Evolutionary conservation across 306 rosid genomes (phyloP).

Genomic region (Lathyrus oleraceus): DNA sequence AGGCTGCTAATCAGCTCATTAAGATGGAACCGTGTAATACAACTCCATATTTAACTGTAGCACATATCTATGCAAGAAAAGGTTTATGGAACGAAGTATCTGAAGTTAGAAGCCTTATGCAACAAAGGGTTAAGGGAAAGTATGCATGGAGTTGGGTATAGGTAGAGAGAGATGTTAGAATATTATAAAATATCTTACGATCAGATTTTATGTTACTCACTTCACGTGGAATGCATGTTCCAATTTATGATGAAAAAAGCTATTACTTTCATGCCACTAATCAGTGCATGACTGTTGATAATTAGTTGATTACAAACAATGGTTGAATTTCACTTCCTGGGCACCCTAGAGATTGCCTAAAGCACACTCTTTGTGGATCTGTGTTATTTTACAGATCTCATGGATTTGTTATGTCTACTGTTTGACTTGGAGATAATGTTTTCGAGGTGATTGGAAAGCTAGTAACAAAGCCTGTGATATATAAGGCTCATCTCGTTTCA

Average conservation of each 20-base stretch:
- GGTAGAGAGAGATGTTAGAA: too few relatives aligned
- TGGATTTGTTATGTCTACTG: too few relatives aligned
- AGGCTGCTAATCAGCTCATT: conserved; percentile 54
- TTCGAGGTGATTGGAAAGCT: neutral
- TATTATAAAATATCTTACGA: too few relatives aligned
- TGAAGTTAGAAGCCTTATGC: conserved; percentile 53
- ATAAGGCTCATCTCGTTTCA: neutral
- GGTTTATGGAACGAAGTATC: conserved; percentile 60
- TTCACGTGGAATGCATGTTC: neutral
- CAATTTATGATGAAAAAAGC: conserved; percentile 2
- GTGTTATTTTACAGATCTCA: too few relatives aligned
- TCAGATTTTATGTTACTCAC: neutral
- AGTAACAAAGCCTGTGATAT: too few relatives aligned
- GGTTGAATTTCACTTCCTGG: neutral
- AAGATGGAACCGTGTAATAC: conserved; percentile 57
- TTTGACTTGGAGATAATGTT: conserved; percentile 2
- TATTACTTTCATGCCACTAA: neutral
- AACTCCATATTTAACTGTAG: conserved; percentile 55
- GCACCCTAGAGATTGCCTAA: too few relatives aligned
- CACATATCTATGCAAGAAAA: conserved; percentile 57
- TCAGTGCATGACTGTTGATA: neutral
- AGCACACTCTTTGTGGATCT: too few relatives aligned
- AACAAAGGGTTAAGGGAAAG: conserved; percentile 43
- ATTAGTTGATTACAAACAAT: neutral
- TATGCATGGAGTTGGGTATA: conserved; percentile 50